Conservation (phyloP, 75 land plant genomes). For the Adiantum capillusveneris region DNA sequence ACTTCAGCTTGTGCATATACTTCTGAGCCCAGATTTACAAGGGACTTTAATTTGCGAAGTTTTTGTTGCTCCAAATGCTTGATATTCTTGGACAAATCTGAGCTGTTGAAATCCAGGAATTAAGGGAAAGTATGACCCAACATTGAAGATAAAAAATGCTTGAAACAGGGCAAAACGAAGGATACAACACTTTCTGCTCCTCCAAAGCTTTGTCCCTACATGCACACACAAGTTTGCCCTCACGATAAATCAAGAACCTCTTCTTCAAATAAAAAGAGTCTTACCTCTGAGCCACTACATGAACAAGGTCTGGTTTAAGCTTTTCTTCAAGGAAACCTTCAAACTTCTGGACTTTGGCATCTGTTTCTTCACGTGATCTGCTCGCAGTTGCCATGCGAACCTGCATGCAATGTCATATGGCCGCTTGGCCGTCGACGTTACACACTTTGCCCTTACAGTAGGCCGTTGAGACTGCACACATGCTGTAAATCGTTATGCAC, state of each 20-base stretch:
- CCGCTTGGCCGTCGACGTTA: too few relatives aligned
- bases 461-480: too few relatives aligned
- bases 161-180: background rate
- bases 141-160: too few relatives aligned
- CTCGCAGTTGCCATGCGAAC: background rate
- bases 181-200: constrained; percentile 75
- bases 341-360: constrained; percentile 43
- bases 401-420: too few relatives aligned
- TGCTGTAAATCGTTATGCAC: too few relatives aligned
- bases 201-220: constrained; percentile 85
- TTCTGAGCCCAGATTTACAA: constrained; percentile 95
- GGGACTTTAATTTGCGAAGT: constrained; percentile 52
- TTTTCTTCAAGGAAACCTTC: constrained; percentile 86
- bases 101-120: constrained; percentile 22
- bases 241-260: background rate
- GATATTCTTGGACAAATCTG: constrained; percentile 73
- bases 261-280: too few relatives aligned
- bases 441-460: too few relatives aligned
- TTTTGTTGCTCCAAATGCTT: constrained; percentile 66
- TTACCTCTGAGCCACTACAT: constrained; percentile 61
- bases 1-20: constrained; percentile 89
- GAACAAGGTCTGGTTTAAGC: constrained; percentile 79
- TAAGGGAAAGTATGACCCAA: background rate
- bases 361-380: constrained; percentile 17
- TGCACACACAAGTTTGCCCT: background rate